phyloP scores from a whole-genome alignment of 345 rosid genomes.

The Melastoma malabathricum region DNA sequence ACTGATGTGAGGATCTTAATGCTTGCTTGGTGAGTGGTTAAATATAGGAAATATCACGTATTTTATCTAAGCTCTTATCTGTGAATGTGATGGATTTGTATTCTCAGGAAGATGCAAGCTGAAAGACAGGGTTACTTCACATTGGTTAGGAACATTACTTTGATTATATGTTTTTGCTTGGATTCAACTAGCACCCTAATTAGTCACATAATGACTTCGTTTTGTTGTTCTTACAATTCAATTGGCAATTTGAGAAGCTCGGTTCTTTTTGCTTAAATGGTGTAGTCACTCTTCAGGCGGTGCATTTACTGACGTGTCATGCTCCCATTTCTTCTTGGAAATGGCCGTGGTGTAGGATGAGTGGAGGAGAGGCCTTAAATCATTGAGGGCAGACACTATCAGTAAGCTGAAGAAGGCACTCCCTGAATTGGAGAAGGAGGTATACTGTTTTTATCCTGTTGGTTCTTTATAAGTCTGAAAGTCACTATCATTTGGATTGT shows the following conservation, averaged over 20 bases:
- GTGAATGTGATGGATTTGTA: constrained; percentile 6
- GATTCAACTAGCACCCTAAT: neutral
- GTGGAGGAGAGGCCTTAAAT: constrained; percentile 74
- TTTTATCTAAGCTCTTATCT: neutral
- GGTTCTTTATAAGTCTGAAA: too few relatives aligned
- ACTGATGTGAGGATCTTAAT: constrained; percentile 91
- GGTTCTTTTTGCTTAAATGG: too few relatives aligned
- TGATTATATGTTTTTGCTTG: too few relatives aligned
- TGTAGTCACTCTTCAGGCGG: too few relatives aligned
- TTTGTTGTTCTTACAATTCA: too few relatives aligned
- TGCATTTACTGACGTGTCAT: too few relatives aligned
- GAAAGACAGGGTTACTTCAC: constrained; percentile 97
- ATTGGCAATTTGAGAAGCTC: too few relatives aligned
- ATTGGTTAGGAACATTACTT: constrained; percentile 32
- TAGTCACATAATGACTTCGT: neutral
- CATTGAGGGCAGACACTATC: constrained; percentile 51
- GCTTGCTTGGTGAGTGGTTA: constrained; percentile 78
- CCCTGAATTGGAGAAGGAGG: constrained; percentile 81
- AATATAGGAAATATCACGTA: neutral
- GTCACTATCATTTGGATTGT: too few relatives aligned
- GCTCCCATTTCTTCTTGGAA: neutral
- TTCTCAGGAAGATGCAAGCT: constrained; percentile 84
- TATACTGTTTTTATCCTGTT: constrained; percentile 7
- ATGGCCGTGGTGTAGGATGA: constrained; percentile 45
- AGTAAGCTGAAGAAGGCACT: constrained; percentile 65